Evolutionary conservation across 2,329 filamentous ascomycete species (phyloP), one percentile per base, ranked within the genome.

Genomic region (Fusarium odoratissimum): DNA sequence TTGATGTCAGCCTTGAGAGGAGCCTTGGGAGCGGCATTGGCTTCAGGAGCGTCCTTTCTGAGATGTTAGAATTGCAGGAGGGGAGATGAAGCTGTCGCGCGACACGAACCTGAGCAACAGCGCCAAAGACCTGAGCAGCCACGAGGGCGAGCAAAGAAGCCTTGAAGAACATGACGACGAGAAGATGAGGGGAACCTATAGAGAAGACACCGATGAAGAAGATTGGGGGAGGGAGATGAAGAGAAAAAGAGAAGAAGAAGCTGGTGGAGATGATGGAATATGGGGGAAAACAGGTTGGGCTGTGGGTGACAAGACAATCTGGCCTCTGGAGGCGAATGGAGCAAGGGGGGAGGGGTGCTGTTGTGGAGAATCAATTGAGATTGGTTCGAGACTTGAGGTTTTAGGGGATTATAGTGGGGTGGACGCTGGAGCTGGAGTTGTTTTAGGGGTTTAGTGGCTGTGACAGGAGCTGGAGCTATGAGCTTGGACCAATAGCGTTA

Each of bases 111-210:
- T 90, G 87, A 67, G 91, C 91, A 76, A 90, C 86, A 77, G 88
- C 90, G 81, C 89, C 87, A 74, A 92, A 85, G 75, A 91, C 88
- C 81, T 90, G 89, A 77, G 93, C 85, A 70, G 92, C 92, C 82
- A 94, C 85, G 71, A 95, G 84, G 76, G 91, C 91, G 78, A 95
- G 85, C 67, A 92, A 87, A 77, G 93, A 90, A 79, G 93, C 87
- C 84, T 91, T 91, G 83, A 93, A 90, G 84, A 91, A 90, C 93
- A 96, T 96, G 67, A 63, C 73, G 78, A 66, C 57, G 60, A 62
- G 54, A 45, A 57, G 42, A 69, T 65, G 52, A 40, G 19, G 23
- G 35, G 45, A 60, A 56, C 59, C 56, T 60, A 28, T 46, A 67
- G 64, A 69, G 64, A 64, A 63, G 49, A 51, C 64, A 41, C 66